phyloP scores from a whole-genome alignment of 2,329 filamentous ascomycete species.

The Diplodia scrobiculata region DNA sequence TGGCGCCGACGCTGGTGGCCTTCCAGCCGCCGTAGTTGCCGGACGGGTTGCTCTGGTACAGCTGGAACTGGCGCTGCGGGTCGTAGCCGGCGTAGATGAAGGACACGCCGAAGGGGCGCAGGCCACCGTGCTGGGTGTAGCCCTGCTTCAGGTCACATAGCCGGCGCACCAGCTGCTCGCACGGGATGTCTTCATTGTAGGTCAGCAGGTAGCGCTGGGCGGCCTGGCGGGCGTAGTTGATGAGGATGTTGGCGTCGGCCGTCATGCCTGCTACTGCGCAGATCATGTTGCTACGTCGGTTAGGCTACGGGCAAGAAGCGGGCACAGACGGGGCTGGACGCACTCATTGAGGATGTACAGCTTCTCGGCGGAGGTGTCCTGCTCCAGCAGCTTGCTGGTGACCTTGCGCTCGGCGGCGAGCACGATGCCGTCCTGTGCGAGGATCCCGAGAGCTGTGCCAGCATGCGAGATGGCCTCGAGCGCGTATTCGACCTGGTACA shows the following conservation, averaged over 20 bases:
- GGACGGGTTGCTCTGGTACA: conserved; percentile 98
- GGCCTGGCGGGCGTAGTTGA: conserved; percentile 97
- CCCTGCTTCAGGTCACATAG: conserved; percentile 98
- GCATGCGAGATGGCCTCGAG: conserved; percentile 98
- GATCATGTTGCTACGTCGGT: conserved; percentile 88
- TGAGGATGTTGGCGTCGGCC: conserved; percentile 98
- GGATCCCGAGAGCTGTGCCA: conserved; percentile 92
- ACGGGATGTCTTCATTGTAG: conserved; percentile 99
- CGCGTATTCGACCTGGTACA: conserved; percentile 99
- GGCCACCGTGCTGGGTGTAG: conserved; percentile 97
- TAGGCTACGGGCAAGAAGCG: background rate
- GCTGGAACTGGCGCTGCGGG: conserved; percentile 92
- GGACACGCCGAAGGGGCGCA: conserved; percentile 95
- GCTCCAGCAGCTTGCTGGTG: conserved; percentile 97
- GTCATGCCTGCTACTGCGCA: conserved; percentile 99
- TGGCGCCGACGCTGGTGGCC: conserved; percentile 94
- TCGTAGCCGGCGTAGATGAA: conserved; percentile 99
- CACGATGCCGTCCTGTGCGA: conserved; percentile 97
- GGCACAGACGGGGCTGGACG: conserved; percentile 39
- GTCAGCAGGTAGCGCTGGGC: conserved; percentile 97
- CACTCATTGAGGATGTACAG: conserved; percentile 99
- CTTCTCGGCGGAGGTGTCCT: conserved; percentile 99
- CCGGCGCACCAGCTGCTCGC: conserved; percentile 94
- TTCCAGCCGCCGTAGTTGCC: conserved; percentile 99
- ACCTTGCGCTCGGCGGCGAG: conserved; percentile 98